Conservation (phyloP, 106 monocot genomes). For the Hemerocallis citrina region DNA sequence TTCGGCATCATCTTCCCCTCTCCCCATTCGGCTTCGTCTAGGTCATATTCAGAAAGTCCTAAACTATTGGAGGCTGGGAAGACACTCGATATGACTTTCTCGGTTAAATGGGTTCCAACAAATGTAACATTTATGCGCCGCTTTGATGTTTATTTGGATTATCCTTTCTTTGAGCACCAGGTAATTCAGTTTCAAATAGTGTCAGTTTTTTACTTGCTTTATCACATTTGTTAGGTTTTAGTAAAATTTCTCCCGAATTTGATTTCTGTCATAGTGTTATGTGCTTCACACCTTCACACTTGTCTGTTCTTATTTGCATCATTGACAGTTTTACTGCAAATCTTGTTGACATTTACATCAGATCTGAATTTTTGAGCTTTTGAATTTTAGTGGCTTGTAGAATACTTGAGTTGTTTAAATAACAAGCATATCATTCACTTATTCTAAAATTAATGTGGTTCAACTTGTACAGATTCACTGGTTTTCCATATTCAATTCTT, state of each 20-base stretch:
- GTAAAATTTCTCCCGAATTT: too few relatives aligned
- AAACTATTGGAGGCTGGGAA: conserved; percentile 80
- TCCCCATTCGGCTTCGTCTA: too few relatives aligned
- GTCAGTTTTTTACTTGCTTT: not conserved
- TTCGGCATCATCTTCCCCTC: too few relatives aligned
- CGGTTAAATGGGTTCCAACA: conserved; percentile 76
- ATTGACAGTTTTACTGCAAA: not conserved
- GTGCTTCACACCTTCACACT: too few relatives aligned
- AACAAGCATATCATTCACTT: not conserved
- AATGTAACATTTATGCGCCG: conserved; percentile 80
- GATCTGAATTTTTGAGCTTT: not conserved
- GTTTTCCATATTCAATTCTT: conserved; percentile 99
- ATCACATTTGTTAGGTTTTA: not conserved
- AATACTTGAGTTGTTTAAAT: not conserved
- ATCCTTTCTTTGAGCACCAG: conserved; percentile 99
- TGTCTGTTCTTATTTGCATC: too few relatives aligned
- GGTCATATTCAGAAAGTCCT: conserved; percentile 53
- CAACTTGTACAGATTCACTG: conserved; percentile 77
- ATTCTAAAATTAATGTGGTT: not conserved
- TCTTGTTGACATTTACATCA: not conserved
- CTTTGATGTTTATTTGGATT: conserved; percentile 94
- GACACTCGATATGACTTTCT: conserved; percentile 87
- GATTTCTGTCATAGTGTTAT: not conserved
- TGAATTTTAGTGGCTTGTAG: not conserved
- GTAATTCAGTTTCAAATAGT: conserved; percentile 20